phyloP scores from a whole-genome alignment of 179 eudicot genomes.

The Spergularia azorica region DNA sequence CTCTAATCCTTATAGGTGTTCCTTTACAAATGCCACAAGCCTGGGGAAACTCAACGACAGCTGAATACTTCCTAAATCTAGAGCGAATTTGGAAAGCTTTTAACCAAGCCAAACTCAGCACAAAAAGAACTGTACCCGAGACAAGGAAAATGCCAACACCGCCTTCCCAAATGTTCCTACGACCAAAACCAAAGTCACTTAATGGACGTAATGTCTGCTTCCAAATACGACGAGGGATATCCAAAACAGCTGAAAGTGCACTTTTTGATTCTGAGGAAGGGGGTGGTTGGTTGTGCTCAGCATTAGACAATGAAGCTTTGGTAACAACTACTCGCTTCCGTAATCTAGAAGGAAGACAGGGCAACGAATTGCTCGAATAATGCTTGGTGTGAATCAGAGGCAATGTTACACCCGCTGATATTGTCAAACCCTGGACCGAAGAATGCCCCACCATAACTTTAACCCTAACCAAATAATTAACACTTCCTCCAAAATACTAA shows the following conservation, averaged over 20 bases:
- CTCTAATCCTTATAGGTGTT: slow-evolving; percentile 86
- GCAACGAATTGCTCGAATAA: slow-evolving; percentile 27
- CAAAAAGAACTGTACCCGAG: slow-evolving; percentile 72
- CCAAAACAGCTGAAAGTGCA: slow-evolving; percentile 49
- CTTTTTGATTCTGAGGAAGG: slow-evolving; percentile 47
- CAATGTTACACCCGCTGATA: slow-evolving; percentile 38
- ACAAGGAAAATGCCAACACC: slow-evolving; percentile 86
- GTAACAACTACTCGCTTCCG: slow-evolving; percentile 31
- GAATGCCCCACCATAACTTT: slow-evolving; percentile 51
- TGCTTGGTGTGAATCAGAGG: slow-evolving; percentile 29
- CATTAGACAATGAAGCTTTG: slow-evolving; percentile 42
- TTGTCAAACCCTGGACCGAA: slow-evolving; percentile 41
- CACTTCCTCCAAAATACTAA: background rate
- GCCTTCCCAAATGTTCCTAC: slow-evolving; percentile 92
- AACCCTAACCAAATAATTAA: background rate
- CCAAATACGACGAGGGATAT: slow-evolving; percentile 71
- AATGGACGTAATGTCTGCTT: slow-evolving; percentile 64
- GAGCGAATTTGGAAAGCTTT: slow-evolving; percentile 77
- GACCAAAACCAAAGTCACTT: slow-evolving; percentile 81
- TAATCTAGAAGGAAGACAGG: slow-evolving; percentile 38
- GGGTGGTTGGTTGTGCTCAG: slow-evolving; percentile 40
- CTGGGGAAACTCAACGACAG: slow-evolving; percentile 76
- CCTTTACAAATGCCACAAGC: slow-evolving; percentile 83
- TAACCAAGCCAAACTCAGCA: slow-evolving; percentile 78
- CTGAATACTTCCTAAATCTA: slow-evolving; percentile 65